Conservation (phyloP, 306 rosid genomes). For the Mucuna pruriens region DNA sequence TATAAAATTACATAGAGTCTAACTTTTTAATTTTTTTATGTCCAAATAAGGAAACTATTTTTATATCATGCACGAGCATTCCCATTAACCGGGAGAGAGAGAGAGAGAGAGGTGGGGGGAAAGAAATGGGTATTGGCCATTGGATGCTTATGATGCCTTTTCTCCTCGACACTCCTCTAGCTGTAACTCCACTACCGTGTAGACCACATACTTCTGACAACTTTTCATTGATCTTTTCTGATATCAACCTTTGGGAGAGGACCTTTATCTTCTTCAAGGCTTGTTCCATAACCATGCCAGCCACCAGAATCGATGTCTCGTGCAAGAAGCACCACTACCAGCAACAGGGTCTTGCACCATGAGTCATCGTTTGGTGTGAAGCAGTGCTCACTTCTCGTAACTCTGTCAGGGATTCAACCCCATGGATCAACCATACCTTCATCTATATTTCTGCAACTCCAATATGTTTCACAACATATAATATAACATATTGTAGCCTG, state of each 20-base stretch:
- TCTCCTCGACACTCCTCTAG: not conserved
- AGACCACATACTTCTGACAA: not conserved
- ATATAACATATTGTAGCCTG: not conserved
- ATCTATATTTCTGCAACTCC: not conserved
- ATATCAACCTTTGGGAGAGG: not conserved
- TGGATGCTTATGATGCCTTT: not conserved
- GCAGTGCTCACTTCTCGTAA: slow-evolving; percentile 57
- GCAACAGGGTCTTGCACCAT: not conserved
- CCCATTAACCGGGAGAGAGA: not conserved
- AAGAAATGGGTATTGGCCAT: not conserved
- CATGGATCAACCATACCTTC: not conserved
- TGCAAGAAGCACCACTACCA: not conserved
- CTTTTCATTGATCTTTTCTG: not conserved
- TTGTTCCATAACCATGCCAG: slow-evolving; percentile 34
- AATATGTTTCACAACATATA: not conserved
- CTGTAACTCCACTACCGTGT: slow-evolving; percentile 1
- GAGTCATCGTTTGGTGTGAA: not conserved
- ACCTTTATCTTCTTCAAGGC: slow-evolving; percentile 1
- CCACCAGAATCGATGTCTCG: slow-evolving; percentile 30
- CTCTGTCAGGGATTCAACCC: slow-evolving; percentile 45
- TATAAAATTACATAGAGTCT: no score
- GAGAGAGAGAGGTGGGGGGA: not conserved
- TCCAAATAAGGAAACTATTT: not conserved
- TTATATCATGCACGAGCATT: not conserved
- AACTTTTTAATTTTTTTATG: not conserved